A percentile compares a stretch with the other conserved stretches of the same genome.
These are phyloP conservation scores for Aspergillus baeticus DNA, from an alignment of 495 filamentous ascomycete species.

Conservation along the genomic window DNA sequence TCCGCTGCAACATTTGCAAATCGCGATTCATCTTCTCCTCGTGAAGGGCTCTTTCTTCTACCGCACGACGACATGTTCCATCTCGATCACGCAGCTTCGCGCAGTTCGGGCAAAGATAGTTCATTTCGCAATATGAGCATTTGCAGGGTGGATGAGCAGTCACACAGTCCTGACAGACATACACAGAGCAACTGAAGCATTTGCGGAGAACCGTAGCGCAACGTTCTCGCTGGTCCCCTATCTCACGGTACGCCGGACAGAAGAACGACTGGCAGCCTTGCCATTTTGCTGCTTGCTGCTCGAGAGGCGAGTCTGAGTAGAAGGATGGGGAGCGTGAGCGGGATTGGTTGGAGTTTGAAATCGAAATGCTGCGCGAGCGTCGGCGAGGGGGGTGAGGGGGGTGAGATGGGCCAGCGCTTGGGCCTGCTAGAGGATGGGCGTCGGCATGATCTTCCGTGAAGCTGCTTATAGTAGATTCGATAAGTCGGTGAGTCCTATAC, in stretches of 20 bases:
- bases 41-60: constrained; percentile 40
- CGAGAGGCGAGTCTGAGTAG: constrained; percentile 40
- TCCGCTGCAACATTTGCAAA: constrained; percentile 41
- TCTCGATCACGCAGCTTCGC: constrained; percentile 41
- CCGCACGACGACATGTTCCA: constrained; percentile 41
- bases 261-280: constrained; percentile 59
- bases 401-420: constrained; percentile 19
- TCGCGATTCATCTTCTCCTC: constrained; percentile 47
- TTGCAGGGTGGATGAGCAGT: constrained; percentile 46
- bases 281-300: constrained; percentile 38
- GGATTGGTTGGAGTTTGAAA: constrained; percentile 42
- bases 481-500: constrained; percentile 29
- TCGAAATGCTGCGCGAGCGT: constrained; percentile 32
- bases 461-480: constrained; percentile 43
- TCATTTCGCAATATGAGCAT: constrained; percentile 52
- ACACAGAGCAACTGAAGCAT: constrained; percentile 54
- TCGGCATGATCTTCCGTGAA: constrained; percentile 39
- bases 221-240: constrained; percentile 50
- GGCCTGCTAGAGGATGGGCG: constrained; percentile 17
- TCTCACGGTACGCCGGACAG: constrained; percentile 49
- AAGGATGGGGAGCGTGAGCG: constrained; percentile 39
- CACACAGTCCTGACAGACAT: constrained; percentile 57
- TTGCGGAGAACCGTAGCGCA: constrained; percentile 50
- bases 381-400: constrained; percentile 18
- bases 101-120: constrained; percentile 56